Evolutionary conservation across 2,329 filamentous ascomycete species (phyloP), one percentile per base, ranked within the genome.

Genomic region (Fusarium camptoceras): DNA sequence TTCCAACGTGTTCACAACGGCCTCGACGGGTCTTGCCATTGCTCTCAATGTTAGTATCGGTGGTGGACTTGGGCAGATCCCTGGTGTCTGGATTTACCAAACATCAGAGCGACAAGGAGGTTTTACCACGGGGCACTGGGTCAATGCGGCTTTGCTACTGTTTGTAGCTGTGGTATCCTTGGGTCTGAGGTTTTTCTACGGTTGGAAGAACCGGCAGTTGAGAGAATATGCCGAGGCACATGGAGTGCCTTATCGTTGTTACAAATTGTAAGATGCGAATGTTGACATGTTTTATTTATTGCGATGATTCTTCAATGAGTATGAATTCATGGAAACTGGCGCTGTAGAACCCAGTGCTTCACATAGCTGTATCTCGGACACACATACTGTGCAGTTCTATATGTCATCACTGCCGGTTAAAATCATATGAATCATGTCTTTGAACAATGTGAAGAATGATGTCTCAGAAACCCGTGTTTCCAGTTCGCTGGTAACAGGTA

Each of bases 1-100:
- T 11, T 88, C 87, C 42, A 93, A 93, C 74, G 81, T 92, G 50
- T 87, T 87, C 74, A 88, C 84, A 57, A 92, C 91, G 0, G 87
- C 88, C 0, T 85, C 89, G 0, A 87, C 88, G 0, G 91, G 91
- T 0, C 83, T 93, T 14, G 91, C 90, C 3, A 91, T 93, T 58
- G 91, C 90, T 1, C 79, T 93, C 66, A 92, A 93, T 67, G 87
- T 93, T 18, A 89, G 87, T 3, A 84, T 91, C 30, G 85, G 85
- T 50, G 90, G 89, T 0, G 90, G 89, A 0, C 84, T 90, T 0
- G 91, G 91, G 0, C 91, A 93, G 77, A 93, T 93, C 42, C 86
- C 88, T 0, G 91, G 90, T 0, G 89, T 92, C 2, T 93, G 90
- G 90, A 92, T 92, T 66, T 93, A 92, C 79, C 91, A 90, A 74